phyloP scores from a whole-genome alignment of 805 yeast genomes.

The Priceomyces haplophilus region DNA sequence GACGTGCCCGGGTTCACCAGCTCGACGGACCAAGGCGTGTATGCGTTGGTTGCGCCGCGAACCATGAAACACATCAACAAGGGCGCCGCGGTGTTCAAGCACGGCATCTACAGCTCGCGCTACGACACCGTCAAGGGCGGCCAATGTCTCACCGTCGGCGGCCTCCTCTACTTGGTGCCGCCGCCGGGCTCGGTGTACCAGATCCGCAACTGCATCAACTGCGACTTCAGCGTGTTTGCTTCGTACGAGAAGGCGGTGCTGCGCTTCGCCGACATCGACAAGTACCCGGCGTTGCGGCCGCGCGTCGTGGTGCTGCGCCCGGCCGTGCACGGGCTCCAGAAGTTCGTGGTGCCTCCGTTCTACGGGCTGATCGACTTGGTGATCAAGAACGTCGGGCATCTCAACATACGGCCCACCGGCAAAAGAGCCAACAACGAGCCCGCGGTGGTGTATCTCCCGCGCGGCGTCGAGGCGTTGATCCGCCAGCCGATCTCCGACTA shows the following conservation, averaged over 20 bases:
- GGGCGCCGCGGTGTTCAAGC: conserved; percentile 24
- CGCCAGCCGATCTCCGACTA: conserved; percentile 50
- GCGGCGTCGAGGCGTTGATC: conserved; percentile 50
- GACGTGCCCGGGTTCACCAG: conserved; percentile 50
- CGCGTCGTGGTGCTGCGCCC: conserved; percentile 17
- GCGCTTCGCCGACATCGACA: conserved; percentile 13
- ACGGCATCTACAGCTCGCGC: conserved; percentile 28
- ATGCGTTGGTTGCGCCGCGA: conserved; percentile 21
- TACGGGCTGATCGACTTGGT: conserved; percentile 65
- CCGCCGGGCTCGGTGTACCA: conserved; percentile 52
- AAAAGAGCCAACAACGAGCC: conserved; percentile 23
- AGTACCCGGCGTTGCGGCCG: conserved; percentile 16
- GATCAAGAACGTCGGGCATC: conserved; percentile 59
- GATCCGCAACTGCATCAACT: conserved; percentile 44
- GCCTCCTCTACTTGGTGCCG: conserved; percentile 54
- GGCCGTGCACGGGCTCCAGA: conserved; percentile 20
- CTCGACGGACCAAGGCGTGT: conserved; percentile 21
- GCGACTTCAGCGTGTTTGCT: conserved; percentile 32
- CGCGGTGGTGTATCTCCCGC: conserved; percentile 48
- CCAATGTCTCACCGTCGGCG: conserved; percentile 54
- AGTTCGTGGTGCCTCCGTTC: conserved; percentile 68
- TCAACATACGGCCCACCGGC: conserved; percentile 62
- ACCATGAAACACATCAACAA: conserved; percentile 26
- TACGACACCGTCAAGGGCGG: conserved; percentile 42
- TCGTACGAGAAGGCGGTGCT: conserved; percentile 27